Evolutionary conservation across 371 early-diverging fungal species (phyloP).

Genomic region (Mortierella sp.): DNA sequence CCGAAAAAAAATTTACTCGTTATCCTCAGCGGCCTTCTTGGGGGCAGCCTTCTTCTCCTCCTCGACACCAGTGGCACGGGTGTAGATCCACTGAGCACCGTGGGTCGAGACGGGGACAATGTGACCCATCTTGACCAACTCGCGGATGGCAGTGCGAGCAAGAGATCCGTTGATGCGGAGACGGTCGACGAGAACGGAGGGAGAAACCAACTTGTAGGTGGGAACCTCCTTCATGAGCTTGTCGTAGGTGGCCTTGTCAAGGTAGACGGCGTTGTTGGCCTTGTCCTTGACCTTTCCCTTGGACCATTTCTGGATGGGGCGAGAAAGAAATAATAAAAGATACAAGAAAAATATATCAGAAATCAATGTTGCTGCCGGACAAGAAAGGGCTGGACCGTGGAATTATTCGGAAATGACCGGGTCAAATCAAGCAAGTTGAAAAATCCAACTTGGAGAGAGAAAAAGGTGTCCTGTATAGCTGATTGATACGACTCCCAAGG

Average conservation of each 20-base stretch:
- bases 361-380: no score
- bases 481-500: neutral
- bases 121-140: conserved; percentile 90
- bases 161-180: conserved; percentile 97
- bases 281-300: conserved; percentile 67
- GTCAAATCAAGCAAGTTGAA: neutral
- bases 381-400: no score
- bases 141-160: conserved; percentile 94
- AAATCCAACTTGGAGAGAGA: no score
- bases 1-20: conserved; percentile 24
- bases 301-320: conserved; percentile 57
- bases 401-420: no score
- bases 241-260: conserved; percentile 54
- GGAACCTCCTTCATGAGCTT: conserved; percentile 94
- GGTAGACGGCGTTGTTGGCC: conserved; percentile 67
- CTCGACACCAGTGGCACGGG: conserved; percentile 85
- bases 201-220: conserved; percentile 98
- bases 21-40: conserved; percentile 38
- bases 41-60: conserved; percentile 64
- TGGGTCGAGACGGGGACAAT: conserved; percentile 92
- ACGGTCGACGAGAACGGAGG: conserved; percentile 98
- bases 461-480: conserved; percentile 19
- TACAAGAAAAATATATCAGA: neutral
- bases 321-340: neutral
- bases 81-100: conserved; percentile 96